Conservation (phyloP, 805 yeast species). For the Wickerhamomyces mucosus region DNA sequence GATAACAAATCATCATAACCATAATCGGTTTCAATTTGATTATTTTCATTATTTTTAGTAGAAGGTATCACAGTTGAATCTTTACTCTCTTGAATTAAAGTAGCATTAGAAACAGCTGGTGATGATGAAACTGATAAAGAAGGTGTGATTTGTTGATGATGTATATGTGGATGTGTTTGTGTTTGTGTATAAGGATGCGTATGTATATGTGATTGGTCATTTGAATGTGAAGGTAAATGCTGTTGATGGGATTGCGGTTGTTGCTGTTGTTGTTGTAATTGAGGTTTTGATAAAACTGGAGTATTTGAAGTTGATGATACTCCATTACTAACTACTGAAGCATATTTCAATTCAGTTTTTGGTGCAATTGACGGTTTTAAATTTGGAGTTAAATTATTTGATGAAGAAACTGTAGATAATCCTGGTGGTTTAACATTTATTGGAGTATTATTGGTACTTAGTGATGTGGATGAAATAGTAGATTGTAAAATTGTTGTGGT, state of each 20-base stretch:
- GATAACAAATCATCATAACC: constrained; percentile 20
- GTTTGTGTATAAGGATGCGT: too few relatives aligned
- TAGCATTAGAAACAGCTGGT: neutral
- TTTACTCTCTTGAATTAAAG: neutral
- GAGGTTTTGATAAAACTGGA: constrained; percentile 5
- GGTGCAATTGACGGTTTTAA: constrained; percentile 50
- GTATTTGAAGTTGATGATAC: constrained; percentile 9
- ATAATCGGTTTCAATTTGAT: neutral
- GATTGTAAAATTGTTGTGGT: neutral
- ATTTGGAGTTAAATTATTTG: constrained; percentile 12
- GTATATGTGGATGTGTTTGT: too few relatives aligned
- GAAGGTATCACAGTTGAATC: too few relatives aligned
- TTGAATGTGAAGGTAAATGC: too few relatives aligned
- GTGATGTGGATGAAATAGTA: neutral
- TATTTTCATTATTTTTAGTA: neutral
- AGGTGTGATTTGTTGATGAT: too few relatives aligned
- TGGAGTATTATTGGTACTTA: neutral
- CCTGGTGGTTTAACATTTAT: too few relatives aligned
- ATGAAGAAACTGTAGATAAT: constrained; percentile 1
- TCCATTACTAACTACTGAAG: constrained; percentile 30
- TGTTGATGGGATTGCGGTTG: too few relatives aligned
- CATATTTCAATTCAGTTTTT: constrained; percentile 46
- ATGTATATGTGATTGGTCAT: too few relatives aligned
- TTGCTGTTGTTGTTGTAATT: constrained; percentile 3
- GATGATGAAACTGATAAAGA: neutral